These are phyloP conservation scores for Grammothele lineata DNA, from an alignment of 768 basidiomycete genomes.

Conservation along the genomic window DNA sequence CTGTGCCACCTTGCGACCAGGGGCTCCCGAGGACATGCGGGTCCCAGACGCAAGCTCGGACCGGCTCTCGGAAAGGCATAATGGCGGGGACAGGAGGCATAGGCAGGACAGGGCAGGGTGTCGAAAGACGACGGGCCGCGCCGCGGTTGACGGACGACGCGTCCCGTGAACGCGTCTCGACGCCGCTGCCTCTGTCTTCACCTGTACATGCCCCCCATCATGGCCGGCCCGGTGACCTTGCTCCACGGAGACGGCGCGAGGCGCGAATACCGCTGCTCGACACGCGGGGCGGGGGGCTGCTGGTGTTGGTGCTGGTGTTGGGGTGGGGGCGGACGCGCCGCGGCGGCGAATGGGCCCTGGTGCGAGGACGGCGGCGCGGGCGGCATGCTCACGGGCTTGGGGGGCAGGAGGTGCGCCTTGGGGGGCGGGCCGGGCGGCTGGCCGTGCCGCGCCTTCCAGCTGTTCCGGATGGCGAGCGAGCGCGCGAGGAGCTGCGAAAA, in stretches of 20 bases:
- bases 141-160: too few species aligned
- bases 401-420: slow-evolving; percentile 17
- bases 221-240: slow-evolving; percentile 63
- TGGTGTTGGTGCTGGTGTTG: slow-evolving; percentile 21
- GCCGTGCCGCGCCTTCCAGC: slow-evolving; percentile 67
- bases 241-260: slow-evolving; percentile 64
- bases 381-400: slow-evolving; percentile 10
- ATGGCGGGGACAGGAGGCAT: too few species aligned
- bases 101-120: too few species aligned
- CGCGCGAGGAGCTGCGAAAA: slow-evolving; percentile 62
- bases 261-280: slow-evolving; percentile 59
- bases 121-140: too few species aligned
- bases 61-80: too few species aligned
- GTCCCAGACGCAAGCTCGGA: too few species aligned
- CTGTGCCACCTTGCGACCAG: too few species aligned
- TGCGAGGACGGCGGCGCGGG: slow-evolving; percentile 31
- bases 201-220: slow-evolving; percentile 63
- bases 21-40: too few species aligned
- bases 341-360: slow-evolving; percentile 18
- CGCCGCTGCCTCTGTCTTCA: too few species aligned
- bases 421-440: slow-evolving; percentile 24
- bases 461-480: slow-evolving; percentile 56
- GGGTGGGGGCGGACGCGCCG: slow-evolving; percentile 17
- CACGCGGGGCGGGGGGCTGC: slow-evolving; percentile 22
- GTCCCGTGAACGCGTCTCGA: too few species aligned